These are phyloP conservation scores for Phlebopus sp. DNA, from an alignment of 1,284 basidiomycete genomes.

Conservation along the genomic window DNA sequence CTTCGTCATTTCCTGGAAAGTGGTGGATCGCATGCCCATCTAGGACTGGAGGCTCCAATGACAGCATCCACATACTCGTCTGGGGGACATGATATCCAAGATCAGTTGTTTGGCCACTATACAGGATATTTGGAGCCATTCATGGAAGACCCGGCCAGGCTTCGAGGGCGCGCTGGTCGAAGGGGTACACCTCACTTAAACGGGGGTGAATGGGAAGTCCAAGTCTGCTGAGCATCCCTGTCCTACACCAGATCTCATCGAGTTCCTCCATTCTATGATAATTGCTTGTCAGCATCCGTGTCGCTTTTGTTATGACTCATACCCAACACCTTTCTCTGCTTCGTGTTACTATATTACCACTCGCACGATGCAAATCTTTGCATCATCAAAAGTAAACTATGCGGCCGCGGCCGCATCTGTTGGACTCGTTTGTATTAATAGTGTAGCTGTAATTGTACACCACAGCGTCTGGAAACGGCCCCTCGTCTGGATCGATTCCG, in stretches of 20 bases:
- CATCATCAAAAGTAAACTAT: slow-evolving; percentile 8
- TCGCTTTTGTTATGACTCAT: slow-evolving; percentile 14
- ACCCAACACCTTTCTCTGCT: slow-evolving; percentile 12
- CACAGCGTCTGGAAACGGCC: slow-evolving; percentile 8
- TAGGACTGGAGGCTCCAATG: slow-evolving; percentile 22
- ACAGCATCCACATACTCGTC: slow-evolving; percentile 23
- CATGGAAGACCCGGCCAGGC: slow-evolving; percentile 33
- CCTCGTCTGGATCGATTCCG: not conserved
- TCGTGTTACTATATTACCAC: slow-evolving; percentile 4
- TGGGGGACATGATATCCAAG: slow-evolving; percentile 30
- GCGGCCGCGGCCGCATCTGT: not conserved
- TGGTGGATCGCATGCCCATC: slow-evolving; percentile 18
- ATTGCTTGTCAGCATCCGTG: slow-evolving; percentile 13
- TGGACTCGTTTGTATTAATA: slow-evolving; percentile 12
- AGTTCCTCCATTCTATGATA: slow-evolving; percentile 2
- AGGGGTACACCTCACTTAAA: slow-evolving; percentile 57
- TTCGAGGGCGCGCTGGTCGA: slow-evolving; percentile 60
- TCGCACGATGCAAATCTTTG: slow-evolving; percentile 2
- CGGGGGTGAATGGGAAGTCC: slow-evolving; percentile 72
- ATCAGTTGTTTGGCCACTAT: slow-evolving; percentile 38
- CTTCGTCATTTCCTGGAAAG: slow-evolving; percentile 22
- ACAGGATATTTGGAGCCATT: slow-evolving; percentile 39
- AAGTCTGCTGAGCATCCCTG: slow-evolving; percentile 48
- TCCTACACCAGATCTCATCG: not conserved
- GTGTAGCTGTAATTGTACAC: slow-evolving; percentile 28